Evolutionary conservation across 2,329 filamentous ascomycete species (phyloP).

Genomic region (Colletotrichum euphorbiae): DNA sequence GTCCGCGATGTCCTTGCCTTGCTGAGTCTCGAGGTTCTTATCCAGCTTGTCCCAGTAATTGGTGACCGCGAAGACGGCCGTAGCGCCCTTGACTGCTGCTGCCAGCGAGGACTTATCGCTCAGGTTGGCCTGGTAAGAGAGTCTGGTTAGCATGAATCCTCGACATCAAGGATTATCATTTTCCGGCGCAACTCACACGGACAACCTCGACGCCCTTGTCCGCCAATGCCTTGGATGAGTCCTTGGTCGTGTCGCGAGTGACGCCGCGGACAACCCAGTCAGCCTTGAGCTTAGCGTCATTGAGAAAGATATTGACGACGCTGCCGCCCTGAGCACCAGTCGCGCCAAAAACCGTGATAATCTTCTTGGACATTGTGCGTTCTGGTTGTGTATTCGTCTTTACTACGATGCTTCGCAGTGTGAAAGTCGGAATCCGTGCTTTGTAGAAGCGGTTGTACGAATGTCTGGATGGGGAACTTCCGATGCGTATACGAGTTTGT

Average conservation of each 20-base stretch:
- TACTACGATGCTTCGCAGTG: neutral
- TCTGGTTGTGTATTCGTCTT: neutral
- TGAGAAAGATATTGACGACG: constrained; percentile 57
- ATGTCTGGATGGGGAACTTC: constrained; percentile 17
- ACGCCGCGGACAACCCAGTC: constrained; percentile 66
- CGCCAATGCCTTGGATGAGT: constrained; percentile 57
- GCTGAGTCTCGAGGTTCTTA: constrained; percentile 56
- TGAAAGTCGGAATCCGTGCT: neutral
- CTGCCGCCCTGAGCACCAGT: constrained; percentile 72
- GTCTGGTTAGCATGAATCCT: neutral
- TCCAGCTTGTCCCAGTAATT: constrained; percentile 61
- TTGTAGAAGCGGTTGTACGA: neutral
- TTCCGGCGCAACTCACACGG: constrained; percentile 47
- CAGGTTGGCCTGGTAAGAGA: constrained; percentile 57
- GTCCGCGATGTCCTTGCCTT: constrained; percentile 61
- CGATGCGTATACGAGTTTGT: neutral
- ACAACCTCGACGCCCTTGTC: constrained; percentile 63
- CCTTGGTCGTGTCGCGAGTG: constrained; percentile 60
- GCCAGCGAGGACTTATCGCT: constrained; percentile 58
- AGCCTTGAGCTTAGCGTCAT: constrained; percentile 55
- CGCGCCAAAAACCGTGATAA: constrained; percentile 68
- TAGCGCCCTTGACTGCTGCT: constrained; percentile 57
- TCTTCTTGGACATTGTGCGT: constrained; percentile 47
- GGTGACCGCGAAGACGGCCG: constrained; percentile 65
- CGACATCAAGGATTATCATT: neutral